Evolutionary conservation across 1,139 yeast species (phyloP).

Genomic region (Tardiomyces digboiensis): DNA sequence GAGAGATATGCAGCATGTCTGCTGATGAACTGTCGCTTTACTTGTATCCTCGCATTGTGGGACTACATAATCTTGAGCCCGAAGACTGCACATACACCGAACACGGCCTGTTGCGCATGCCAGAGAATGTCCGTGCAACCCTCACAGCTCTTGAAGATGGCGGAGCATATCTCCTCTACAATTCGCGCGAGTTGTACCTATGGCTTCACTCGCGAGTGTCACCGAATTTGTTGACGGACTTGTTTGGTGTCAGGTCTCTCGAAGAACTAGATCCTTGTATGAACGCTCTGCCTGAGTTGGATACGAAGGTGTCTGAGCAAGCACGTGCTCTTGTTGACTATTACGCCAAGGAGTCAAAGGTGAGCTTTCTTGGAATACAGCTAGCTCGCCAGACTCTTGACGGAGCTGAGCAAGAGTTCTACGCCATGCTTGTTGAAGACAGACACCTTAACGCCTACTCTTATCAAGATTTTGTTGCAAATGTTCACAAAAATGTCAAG

Average conservation of each 20-base stretch:
- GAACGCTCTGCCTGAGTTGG: conserved; percentile 60
- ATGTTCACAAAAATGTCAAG: conserved; percentile 26
- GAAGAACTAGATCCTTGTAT: conserved; percentile 37
- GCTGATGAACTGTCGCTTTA: conserved; percentile 51
- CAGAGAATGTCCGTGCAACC: conserved; percentile 42
- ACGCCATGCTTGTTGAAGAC: conserved; percentile 67
- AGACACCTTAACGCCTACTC: conserved; percentile 31
- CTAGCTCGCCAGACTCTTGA: conserved; percentile 61
- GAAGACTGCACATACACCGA: conserved; percentile 33
- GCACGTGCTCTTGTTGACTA: conserved; percentile 51
- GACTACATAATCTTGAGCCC: conserved; percentile 56
- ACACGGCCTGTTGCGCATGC: conserved; percentile 39
- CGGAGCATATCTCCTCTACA: conserved; percentile 71
- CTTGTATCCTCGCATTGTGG: conserved; percentile 75
- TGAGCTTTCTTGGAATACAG: conserved; percentile 41
- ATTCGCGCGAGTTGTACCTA: conserved; percentile 52
- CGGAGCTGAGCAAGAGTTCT: conserved; percentile 48
- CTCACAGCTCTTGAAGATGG: conserved; percentile 43
- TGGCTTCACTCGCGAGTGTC: conserved; percentile 71
- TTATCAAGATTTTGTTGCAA: conserved; percentile 23
- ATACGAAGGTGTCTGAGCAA: conserved; percentile 60
- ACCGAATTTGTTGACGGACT: conserved; percentile 56
- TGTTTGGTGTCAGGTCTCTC: conserved; percentile 57
- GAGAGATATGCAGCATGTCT: conserved; percentile 45
- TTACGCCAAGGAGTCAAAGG: conserved; percentile 37